Evolutionary conservation across 176 grass and related monocot species (phyloP), one percentile per base, ranked within the genome.

Genomic region (Juncus inflexus): DNA sequence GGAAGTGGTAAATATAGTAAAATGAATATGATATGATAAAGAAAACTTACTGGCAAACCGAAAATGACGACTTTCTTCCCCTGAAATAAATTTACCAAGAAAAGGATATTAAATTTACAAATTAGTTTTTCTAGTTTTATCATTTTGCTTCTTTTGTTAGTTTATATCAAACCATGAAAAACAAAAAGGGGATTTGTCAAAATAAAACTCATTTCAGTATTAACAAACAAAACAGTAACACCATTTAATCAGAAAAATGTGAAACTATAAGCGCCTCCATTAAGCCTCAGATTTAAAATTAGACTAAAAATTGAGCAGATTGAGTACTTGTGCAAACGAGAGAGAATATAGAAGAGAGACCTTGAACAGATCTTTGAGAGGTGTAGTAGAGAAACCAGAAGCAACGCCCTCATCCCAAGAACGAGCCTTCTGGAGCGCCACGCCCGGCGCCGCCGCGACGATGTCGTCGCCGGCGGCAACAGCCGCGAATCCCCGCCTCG

Each of bases 61-160:
- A 99, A 99, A 74, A 99, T 80, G 61, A 99, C 80, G 55, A 99
- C 94, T 76, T 99, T 91, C 83, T 92, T 99, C 49, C 88, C 88
- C 85, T 96, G 84, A 62, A 84, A 91, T 37, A 50, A 70, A 7
- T 54, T 53, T 3, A 53, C 67, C 43, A 47, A 9, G 4, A 47
- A 47, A 47, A 5, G 4, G 43, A 47, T 5, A 47, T 47, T 9
- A 47, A 47, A 47, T 47, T 6, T 9, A 47, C 19, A 28, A 28
- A 28, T 28, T 28, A 28, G 19, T 1, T 28, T 28, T 28, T 28
- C 19, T 28, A 28, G 19, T 28, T 28, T 28, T 28, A 28, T 28
- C 19, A 28, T 28, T 28, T 28, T 28, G 19, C 19, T 28, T 28
- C 19, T 28, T 28, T 28, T 28, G 19, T 28, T 28, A 28, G 19